These are phyloP conservation scores for Allium fistulosum DNA, from an alignment of 106 monocot species.

Conservation along the genomic window DNA sequence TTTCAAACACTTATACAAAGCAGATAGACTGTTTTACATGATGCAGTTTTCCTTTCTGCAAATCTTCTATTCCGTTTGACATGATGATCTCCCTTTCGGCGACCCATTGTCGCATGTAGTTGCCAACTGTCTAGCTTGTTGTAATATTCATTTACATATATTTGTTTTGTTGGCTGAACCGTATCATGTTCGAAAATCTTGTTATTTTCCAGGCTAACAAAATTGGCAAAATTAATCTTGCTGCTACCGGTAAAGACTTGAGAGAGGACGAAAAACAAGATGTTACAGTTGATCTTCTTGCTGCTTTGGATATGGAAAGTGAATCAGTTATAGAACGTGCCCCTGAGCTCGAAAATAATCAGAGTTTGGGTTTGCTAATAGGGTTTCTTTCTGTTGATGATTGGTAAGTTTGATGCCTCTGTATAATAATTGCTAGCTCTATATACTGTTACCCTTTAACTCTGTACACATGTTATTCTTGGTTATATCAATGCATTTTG, in stretches of 20 bases:
- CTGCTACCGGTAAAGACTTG: slow-evolving; percentile 94
- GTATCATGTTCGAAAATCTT: not conserved
- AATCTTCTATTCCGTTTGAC: not conserved
- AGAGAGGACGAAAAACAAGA: slow-evolving; percentile 97
- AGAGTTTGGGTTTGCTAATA: slow-evolving; percentile 77
- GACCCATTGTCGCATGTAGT: too few species aligned
- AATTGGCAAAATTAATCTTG: slow-evolving; percentile 99
- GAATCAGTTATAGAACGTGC: slow-evolving; percentile 58
- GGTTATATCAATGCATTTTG: not conserved
- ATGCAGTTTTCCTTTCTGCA: not conserved
- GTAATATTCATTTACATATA: too few species aligned
- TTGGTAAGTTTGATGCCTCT: slow-evolving; percentile 46
- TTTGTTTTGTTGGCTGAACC: too few species aligned
- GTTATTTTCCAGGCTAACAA: slow-evolving; percentile 65
- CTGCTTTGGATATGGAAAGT: slow-evolving; percentile 81
- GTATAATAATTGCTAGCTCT: not conserved
- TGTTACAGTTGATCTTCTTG: slow-evolving; percentile 60
- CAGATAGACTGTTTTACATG: too few species aligned
- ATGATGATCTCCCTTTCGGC: too few species aligned
- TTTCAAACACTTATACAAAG: too few species aligned
- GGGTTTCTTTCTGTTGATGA: slow-evolving; percentile 93
- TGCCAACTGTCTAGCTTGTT: too few species aligned
- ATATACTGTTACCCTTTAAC: not conserved
- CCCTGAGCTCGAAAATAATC: slow-evolving; percentile 74
- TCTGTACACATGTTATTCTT: not conserved